Evolutionary conservation across 495 filamentous ascomycete species (phyloP), one percentile per base, ranked within the genome.

Genomic region (Lophiotrema nucula): DNA sequence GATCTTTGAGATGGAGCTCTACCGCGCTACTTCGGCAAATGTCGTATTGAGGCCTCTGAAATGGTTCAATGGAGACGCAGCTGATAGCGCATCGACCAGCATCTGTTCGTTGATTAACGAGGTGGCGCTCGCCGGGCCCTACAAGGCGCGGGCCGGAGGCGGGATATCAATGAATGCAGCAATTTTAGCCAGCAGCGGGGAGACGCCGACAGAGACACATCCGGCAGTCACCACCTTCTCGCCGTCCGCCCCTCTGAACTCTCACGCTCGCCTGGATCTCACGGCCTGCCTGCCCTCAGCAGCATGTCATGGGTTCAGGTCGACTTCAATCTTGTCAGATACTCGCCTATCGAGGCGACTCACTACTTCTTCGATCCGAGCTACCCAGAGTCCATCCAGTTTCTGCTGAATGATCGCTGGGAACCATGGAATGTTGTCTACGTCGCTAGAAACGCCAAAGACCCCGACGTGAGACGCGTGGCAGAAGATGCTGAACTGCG

Each of bases 261-360:
- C 33, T 24, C 35, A 55, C 28, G 6, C 19, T 26, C 18, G 43
- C 38, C 42, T 18, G n/a, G n/a, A 18, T 58, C 54, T 15, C 44
- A 48, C 53, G 23, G 26, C 22, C 26, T 39, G 38, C 47, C 6
- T 2, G 23, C n/a, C 35, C 15, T 26, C 47, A 45, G 15, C 47
- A 53, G 55, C 55, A 61, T 62, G 58, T 56, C 58, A 62, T 56
- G 45, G 58, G 28, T 42, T 21, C 16, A 10, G 15, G 52, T 62
- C 26, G 46, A 62, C 26, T 56, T 56, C 38, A 43, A 42, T 33
- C 18, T 47, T 4, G 47, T 62, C 26, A 23, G 52, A 21, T 56
- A 56, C 38, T 62, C 58, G n/a, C 35, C 33, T 15, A 22, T 62
- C 12, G 58, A 62, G 28, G 37, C 28, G 8, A 62, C 58, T 4